Base-by-base conservation (phyloP, 1,139 yeast species). In the Suhomyces choctaworum region DNA sequence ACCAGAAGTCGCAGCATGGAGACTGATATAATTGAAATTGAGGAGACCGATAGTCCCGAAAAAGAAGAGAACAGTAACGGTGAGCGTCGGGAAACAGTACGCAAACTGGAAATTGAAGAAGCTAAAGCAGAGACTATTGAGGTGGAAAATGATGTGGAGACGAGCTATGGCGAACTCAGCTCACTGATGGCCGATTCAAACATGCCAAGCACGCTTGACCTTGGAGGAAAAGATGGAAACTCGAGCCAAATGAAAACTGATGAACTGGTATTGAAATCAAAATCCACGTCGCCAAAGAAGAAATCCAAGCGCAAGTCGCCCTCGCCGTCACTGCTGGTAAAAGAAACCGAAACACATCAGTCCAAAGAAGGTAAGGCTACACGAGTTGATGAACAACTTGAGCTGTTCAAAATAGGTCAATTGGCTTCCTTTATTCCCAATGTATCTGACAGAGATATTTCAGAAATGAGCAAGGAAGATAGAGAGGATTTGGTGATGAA, bases 401-500 rank as follows among this genome's bases (percentile, higher is more conserved):
- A 26, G 3, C 19, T 25, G 3, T 28, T 25, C 32, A 25, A 15
- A 7, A 17, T 34, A 2, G n/a, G 17, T 10, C 10, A 34, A 8
- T 26, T 34, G 7, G 29, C 33, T 5, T 5, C 24, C 10, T 26
- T 13, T 10, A 25, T 34, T 22, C 37, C 32, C 12, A 10, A 25
- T 9, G 29, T 45, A 10, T 31, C 46, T 10, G 46, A 47, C 24
- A 42, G 47, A 1, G 59, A 53, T 4, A 36, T 64, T 10, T 39
- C 45, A 7, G 15, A 25, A 3, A 34, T 66, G 42, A 33, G 53
- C 11, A 29, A 29, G 14, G 6, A 12, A 3, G 37, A 34, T 10
- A 30, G 37, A 15, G 37, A 34, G 10, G 22, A 12, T 10, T 34
- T 34, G 26, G 32, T 34, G 11, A n/a, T 29, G 9, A 28, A 34